These are phyloP conservation scores for Lentinula sp. DNA, from an alignment of 768 basidiomycete species.

Conservation along the genomic window DNA sequence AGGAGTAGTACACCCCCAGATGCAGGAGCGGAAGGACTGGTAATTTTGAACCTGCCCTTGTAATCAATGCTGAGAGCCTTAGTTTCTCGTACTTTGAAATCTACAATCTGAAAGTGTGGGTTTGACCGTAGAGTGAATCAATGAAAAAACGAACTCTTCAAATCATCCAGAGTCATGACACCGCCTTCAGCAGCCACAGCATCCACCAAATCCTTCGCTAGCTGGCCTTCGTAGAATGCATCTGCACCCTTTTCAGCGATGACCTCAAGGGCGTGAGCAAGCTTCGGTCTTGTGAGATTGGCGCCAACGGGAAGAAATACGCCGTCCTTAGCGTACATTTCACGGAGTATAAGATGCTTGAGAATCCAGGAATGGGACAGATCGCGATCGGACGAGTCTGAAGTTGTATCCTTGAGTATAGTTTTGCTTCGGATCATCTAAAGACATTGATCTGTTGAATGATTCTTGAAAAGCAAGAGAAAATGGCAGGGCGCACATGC, in stretches of 20 bases:
- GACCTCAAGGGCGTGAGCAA: conserved; percentile 15
- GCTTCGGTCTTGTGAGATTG: conserved; percentile 9
- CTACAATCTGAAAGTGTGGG: not conserved
- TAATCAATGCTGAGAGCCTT: conserved; percentile 1
- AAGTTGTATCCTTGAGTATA: conserved; percentile 15
- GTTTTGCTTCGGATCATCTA: conserved; percentile 15
- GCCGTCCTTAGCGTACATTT: conserved; percentile 9
- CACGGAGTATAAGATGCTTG: not conserved
- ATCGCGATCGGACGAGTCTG: conserved; percentile 9
- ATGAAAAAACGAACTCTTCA: not conserved
- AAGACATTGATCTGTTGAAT: conserved; percentile 12
- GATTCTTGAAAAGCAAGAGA: not conserved
- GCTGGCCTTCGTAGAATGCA: conserved; percentile 14
- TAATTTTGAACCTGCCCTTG: conserved; percentile 1
- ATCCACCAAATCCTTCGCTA: conserved; percentile 10
- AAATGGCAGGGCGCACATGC: not conserved
- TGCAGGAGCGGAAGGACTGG: not conserved
- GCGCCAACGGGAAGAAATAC: not conserved
- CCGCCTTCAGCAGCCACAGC: conserved; percentile 12
- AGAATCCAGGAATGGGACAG: conserved; percentile 9
- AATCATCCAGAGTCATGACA: conserved; percentile 11
- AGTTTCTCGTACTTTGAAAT: not conserved
- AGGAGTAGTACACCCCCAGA: not conserved
- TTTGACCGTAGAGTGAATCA: not conserved
- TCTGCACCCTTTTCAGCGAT: conserved; percentile 16